These are phyloP conservation scores for Ciborinia camelliae DNA, from an alignment of 2,329 filamentous ascomycete species.

Conservation along the genomic window DNA sequence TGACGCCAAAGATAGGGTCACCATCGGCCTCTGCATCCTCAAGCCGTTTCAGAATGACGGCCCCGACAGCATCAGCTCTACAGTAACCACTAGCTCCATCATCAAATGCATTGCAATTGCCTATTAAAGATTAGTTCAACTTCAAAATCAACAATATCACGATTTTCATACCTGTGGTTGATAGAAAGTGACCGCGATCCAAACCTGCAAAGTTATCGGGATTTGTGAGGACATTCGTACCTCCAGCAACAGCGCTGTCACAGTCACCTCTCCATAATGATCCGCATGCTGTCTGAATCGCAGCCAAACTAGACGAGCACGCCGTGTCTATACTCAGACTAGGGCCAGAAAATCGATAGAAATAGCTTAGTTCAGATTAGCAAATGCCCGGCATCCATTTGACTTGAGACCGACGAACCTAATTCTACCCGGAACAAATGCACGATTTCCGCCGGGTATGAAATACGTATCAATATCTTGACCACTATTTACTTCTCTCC, in stretches of 20 bases:
- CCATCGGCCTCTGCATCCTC: conserved; percentile 46
- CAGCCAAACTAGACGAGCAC: conserved; percentile 54
- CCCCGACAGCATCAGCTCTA: conserved; percentile 43
- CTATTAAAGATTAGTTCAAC: no score
- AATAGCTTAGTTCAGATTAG: no score
- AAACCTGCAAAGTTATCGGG: conserved; percentile 26
- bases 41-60: conserved; percentile 52
- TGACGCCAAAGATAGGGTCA: conserved; percentile 54
- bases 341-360: no score
- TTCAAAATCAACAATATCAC: no score
- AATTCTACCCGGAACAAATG: conserved; percentile 36
- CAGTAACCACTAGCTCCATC: conserved; percentile 25
- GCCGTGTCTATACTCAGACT: conserved; percentile 57
- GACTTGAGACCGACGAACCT: no score
- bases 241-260: conserved; percentile 42
- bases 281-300: conserved; percentile 52
- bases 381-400: no score
- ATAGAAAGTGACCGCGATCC: conserved; percentile 42
- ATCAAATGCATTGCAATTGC: conserved; percentile 42
- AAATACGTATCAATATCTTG: conserved; percentile 34
- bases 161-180: no score
- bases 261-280: conserved; percentile 47
- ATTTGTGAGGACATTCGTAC: conserved; percentile 38
- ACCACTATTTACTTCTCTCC: conserved; percentile 23
- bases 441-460: conserved; percentile 30